phyloP scores from a whole-genome alignment of 2,329 filamentous ascomycete species.

The Grosmannia penicillata region DNA sequence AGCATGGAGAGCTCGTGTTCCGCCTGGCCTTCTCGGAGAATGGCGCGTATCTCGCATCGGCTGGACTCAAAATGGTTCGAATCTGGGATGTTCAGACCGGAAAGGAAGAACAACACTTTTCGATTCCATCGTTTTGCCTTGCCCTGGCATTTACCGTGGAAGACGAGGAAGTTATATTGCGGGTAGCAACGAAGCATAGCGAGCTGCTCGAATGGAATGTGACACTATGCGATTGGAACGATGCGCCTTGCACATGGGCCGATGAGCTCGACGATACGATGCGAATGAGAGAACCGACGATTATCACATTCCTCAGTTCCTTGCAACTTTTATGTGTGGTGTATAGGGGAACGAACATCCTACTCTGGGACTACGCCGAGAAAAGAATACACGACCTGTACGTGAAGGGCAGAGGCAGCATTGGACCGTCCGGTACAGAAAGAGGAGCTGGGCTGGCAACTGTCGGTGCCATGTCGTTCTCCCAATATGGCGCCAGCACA shows the following conservation, averaged over 20 bases:
- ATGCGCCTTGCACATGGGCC: not conserved
- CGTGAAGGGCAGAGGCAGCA: not conserved
- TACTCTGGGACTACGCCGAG: constrained; percentile 12
- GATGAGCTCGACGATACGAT: not conserved
- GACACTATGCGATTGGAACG: not conserved
- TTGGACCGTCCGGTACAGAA: not conserved
- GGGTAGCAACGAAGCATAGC: constrained; percentile 10
- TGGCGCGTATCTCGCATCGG: constrained; percentile 7
- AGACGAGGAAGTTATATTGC: constrained; percentile 9
- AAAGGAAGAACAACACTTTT: not conserved
- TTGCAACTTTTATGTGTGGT: constrained; percentile 12
- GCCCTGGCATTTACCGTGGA: constrained; percentile 9
- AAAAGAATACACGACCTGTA: constrained; percentile 7
- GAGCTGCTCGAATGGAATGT: constrained; percentile 11
- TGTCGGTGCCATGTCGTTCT: constrained; percentile 11
- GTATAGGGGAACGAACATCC: constrained; percentile 15
- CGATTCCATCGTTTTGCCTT: constrained; percentile 5
- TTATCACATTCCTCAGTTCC: constrained; percentile 7
- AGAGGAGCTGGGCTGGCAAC: not conserved
- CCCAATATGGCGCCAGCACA: constrained; percentile 7
- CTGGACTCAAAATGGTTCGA: constrained; percentile 6
- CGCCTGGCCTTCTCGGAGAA: constrained; percentile 10
- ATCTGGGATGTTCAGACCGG: constrained; percentile 9
- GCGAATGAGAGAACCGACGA: not conserved
- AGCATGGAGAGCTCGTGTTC: constrained; percentile 11